Conservation (phyloP, 495 filamentous ascomycete genomes). For the Aspergillus ostianus region DNA sequence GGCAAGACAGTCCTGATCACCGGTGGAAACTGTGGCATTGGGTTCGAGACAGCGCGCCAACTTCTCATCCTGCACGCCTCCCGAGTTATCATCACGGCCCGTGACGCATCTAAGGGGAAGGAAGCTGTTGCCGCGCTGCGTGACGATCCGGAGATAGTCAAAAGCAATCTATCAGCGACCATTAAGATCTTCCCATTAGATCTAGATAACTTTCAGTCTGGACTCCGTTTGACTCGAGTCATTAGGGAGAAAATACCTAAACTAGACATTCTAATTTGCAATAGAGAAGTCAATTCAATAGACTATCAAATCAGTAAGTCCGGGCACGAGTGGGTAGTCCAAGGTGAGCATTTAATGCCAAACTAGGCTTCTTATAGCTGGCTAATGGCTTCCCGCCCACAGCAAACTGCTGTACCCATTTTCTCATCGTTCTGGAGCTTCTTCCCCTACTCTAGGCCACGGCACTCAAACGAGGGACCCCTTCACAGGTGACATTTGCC, state of each 20-base stretch:
- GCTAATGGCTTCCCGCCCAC: too few species aligned
- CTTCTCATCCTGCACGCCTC: slow-evolving; percentile 19
- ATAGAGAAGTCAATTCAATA: slow-evolving; percentile 17
- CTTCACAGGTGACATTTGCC: too few species aligned
- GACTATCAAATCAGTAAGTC: slow-evolving; percentile 17
- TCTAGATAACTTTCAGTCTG: slow-evolving; percentile 24
- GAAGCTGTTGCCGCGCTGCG: slow-evolving; percentile 21
- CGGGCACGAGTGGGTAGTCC: slow-evolving; percentile 28
- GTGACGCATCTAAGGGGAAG: slow-evolving; percentile 20
- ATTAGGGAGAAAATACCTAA: slow-evolving; percentile 15
- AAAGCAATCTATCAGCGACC: slow-evolving; percentile 4
- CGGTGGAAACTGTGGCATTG: slow-evolving; percentile 52
- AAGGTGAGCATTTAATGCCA: slow-evolving; percentile 12
- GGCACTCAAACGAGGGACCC: too few species aligned
- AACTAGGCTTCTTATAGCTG: too few species aligned
- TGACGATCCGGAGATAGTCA: slow-evolving; percentile 7
- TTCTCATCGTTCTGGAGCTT: too few species aligned
- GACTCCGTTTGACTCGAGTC: slow-evolving; percentile 7
- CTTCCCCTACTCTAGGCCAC: too few species aligned
- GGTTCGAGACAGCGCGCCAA: slow-evolving; percentile 46
- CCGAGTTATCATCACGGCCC: slow-evolving; percentile 28
- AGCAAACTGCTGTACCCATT: too few species aligned
- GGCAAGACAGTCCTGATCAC: slow-evolving; percentile 52
- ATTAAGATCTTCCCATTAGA: slow-evolving; percentile 20
- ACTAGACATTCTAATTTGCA: slow-evolving; percentile 23